phyloP scores from a whole-genome alignment of 805 yeast species.

The Hanseniaspora guilliermondii region DNA sequence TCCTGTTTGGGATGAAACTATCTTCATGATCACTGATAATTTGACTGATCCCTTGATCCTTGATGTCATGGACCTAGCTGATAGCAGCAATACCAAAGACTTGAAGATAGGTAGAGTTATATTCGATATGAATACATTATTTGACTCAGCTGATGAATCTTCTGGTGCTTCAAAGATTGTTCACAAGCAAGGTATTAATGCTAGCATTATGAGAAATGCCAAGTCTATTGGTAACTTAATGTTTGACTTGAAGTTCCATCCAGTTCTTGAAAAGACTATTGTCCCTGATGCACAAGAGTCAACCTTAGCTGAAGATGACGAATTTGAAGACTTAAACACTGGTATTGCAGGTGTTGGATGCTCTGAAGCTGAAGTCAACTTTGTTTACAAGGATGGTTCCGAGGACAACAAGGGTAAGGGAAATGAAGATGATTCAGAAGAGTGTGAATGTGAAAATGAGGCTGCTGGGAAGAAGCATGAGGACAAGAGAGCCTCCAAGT shows the following conservation, averaged over 20 bases:
- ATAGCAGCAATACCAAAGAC: conserved; percentile 51
- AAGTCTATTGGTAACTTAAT: conserved; percentile 65
- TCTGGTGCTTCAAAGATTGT: neutral
- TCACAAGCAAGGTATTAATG: conserved; percentile 6
- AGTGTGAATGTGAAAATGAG: conserved; percentile 10
- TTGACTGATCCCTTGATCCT: conserved; percentile 74
- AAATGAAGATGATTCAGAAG: conserved; percentile 28
- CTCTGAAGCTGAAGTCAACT: conserved; percentile 29
- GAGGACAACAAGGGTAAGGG: conserved; percentile 22
- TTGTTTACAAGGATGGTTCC: conserved; percentile 23
- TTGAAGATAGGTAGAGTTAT: conserved; percentile 60
- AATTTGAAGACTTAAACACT: conserved; percentile 56
- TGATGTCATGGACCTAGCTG: conserved; percentile 64
- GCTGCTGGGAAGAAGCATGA: conserved; percentile 6
- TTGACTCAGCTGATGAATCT: conserved; percentile 23
- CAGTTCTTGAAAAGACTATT: conserved; percentile 49
- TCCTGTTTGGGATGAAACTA: conserved; percentile 79
- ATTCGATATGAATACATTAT: conserved; percentile 38
- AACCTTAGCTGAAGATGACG: conserved; percentile 36
- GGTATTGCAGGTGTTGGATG: conserved; percentile 60
- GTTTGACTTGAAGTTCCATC: conserved; percentile 64
- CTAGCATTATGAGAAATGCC: conserved; percentile 49
- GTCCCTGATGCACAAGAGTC: conserved; percentile 68
- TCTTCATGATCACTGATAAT: conserved; percentile 55
- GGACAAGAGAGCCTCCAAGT: conserved; percentile 33